Evolutionary conservation across 176 grass and related monocot species (phyloP), one percentile per base, ranked within the genome.

Genomic region (Ananas comosus): DNA sequence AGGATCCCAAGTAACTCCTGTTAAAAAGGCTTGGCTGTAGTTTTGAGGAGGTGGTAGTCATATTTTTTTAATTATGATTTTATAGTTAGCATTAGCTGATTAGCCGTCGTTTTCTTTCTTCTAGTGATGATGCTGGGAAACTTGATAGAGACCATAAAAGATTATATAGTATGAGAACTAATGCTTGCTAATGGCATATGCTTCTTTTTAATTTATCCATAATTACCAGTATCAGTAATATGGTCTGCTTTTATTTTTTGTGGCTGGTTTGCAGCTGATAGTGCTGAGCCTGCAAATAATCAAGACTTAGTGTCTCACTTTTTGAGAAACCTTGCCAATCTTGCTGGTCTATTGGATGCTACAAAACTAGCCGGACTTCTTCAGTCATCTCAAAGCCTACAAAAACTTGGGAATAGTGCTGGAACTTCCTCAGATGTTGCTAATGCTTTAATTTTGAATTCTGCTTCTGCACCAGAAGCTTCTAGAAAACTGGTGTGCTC

Each of bases 321-420:
- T 82, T 56, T 91, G 76, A 80, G 79, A 70, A 91, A 78, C 64
- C 79, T 91, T 69, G 70, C 89, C 61, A 72, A 64, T 58, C 69
- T 83, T 78, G 66, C 85, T 71, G 27, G 74, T 66, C 78, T 85
- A 65, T 83, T 85, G 54, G 67, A 72, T 78, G 42, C 67, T 64
- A 79, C 48, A 64, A 64, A 63, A 22, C 48, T 70, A 42, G 51
- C 68, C 22, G 17, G 57, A 14, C 56, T 79, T 25, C 56, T 70
- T 12, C 56, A 71, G 56, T 13, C 67, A 48, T 83, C 66, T 70
- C 85, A 88, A 80, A 78, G 82, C 74, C 78, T 79, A 42, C 66
- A 83, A 51, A 88, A 80, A 67, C 76, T 85, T 66, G 70, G 47
- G 67, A 81, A 42, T 81, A 72, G 51, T 79, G 72, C 59, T 70